Evolutionary conservation across 495 filamentous ascomycete species (phyloP).

Genomic region (Aspergillus taichungensis): DNA sequence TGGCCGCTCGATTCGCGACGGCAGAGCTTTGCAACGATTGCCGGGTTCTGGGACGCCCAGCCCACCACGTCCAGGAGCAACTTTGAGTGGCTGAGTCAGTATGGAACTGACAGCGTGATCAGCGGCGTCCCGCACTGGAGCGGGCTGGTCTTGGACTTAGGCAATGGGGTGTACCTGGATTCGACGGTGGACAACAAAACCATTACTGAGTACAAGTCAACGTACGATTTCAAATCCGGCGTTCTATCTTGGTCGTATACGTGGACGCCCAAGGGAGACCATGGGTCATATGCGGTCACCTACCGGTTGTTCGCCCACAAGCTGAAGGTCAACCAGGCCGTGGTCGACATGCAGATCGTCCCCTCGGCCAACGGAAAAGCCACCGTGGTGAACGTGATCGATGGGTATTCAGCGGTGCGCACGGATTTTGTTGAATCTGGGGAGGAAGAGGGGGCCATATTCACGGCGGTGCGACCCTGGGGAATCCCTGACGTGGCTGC

Average conservation of each 20-base stretch:
- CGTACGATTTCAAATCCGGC: slow-evolving; percentile 54
- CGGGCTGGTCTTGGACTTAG: slow-evolving; percentile 51
- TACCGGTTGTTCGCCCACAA: slow-evolving; percentile 57
- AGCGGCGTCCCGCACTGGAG: slow-evolving; percentile 65
- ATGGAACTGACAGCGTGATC: slow-evolving; percentile 66
- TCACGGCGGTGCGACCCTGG: slow-evolving; percentile 47
- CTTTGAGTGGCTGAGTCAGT: slow-evolving; percentile 62
- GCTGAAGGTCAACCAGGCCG: slow-evolving; percentile 51
- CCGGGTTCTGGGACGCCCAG: slow-evolving; percentile 65
- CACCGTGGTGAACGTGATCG: slow-evolving; percentile 48
- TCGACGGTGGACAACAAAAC: slow-evolving; percentile 51
- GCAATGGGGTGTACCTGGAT: slow-evolving; percentile 45
- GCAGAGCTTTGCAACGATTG: slow-evolving; percentile 64
- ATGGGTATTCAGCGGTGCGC: slow-evolving; percentile 50
- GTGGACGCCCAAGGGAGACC: slow-evolving; percentile 51
- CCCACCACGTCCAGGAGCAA: slow-evolving; percentile 55
- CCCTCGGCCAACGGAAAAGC: slow-evolving; percentile 38
- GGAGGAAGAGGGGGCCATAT: slow-evolving; percentile 40
- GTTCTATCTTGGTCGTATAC: slow-evolving; percentile 54
- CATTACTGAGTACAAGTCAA: slow-evolving; percentile 53
- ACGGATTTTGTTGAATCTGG: slow-evolving; percentile 47
- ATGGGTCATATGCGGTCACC: slow-evolving; percentile 42
- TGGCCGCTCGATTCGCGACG: slow-evolving; percentile 65
- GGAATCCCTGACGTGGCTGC: slow-evolving; percentile 49
- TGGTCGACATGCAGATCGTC: slow-evolving; percentile 49